These are phyloP conservation scores for Yarrowia osloensis DNA, from an alignment of 805 yeast species.

Conservation along the genomic window DNA sequence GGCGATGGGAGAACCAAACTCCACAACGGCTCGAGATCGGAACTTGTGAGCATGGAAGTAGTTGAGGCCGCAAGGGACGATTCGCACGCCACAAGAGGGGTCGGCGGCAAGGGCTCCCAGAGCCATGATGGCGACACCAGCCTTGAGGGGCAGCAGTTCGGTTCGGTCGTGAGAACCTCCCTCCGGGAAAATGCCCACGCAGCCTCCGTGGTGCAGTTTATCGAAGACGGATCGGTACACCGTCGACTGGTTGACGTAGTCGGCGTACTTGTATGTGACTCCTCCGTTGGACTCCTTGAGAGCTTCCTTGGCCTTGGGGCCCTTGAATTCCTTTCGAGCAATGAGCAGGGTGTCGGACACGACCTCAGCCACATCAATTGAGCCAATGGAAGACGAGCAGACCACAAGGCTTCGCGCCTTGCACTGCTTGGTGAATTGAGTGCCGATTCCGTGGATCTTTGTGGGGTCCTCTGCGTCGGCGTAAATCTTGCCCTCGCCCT, in stretches of 20 bases:
- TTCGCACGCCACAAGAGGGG: constrained; percentile 74
- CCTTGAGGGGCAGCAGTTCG: constrained; percentile 85
- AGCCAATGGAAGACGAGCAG: constrained; percentile 76
- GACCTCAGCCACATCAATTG: constrained; percentile 66
- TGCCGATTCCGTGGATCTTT: constrained; percentile 62
- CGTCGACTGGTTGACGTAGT: constrained; percentile 78
- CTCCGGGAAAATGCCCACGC: constrained; percentile 94
- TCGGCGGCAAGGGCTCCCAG: constrained; percentile 84
- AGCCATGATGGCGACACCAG: constrained; percentile 98
- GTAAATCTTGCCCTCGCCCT: constrained; percentile 66
- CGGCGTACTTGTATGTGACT: constrained; percentile 68
- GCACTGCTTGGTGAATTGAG: constrained; percentile 67
- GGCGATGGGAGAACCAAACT: constrained; percentile 85
- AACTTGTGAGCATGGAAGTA: constrained; percentile 95
- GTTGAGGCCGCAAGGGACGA: constrained; percentile 97
- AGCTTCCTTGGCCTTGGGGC: constrained; percentile 49
- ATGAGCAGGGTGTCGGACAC: constrained; percentile 69
- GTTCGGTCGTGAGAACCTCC: constrained; percentile 98
- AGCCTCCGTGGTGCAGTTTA: constrained; percentile 75
- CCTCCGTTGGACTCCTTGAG: constrained; percentile 49
- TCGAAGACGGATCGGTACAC: constrained; percentile 85
- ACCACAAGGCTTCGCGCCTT: constrained; percentile 67
- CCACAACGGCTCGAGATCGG: constrained; percentile 92
- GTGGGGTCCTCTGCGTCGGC: constrained; percentile 55
- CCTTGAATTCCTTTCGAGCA: constrained; percentile 70